Evolutionary conservation across 2,329 filamentous ascomycete species (phyloP).

Genomic region (Colletotrichum sp.): DNA sequence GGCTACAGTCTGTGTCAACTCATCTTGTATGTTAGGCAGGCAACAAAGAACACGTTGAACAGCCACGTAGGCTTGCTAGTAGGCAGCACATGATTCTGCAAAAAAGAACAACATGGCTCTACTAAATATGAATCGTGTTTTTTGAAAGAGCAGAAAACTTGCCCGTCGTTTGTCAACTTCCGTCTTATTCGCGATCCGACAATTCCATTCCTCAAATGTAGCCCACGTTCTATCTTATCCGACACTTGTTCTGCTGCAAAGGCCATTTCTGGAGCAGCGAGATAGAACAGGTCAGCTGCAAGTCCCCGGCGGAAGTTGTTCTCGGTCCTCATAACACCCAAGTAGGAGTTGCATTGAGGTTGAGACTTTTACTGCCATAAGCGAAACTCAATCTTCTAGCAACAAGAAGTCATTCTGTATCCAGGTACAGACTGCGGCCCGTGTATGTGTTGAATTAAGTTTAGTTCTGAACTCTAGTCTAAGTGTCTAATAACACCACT

Average conservation of each 20-base stretch:
- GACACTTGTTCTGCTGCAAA: too few species aligned
- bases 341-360: background rate
- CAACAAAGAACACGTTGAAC: background rate
- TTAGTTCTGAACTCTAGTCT: background rate
- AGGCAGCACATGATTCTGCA: background rate
- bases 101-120: background rate
- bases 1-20: background rate
- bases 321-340: accelerated
- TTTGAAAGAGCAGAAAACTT: background rate
- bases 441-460: background rate
- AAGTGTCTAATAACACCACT: background rate
- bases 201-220: background rate
- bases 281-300: background rate
- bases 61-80: background rate
- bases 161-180: background rate
- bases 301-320: too few species aligned
- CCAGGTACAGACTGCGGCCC: background rate
- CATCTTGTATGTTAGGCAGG: background rate
- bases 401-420: background rate
- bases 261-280: background rate
- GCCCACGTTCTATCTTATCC: background rate
- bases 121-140: background rate
- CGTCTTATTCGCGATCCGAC: background rate
- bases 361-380: background rate
- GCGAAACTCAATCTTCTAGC: background rate